Conservation (phyloP, 441 rosid genomes). For the Arabidopsis hybrid region DNA sequence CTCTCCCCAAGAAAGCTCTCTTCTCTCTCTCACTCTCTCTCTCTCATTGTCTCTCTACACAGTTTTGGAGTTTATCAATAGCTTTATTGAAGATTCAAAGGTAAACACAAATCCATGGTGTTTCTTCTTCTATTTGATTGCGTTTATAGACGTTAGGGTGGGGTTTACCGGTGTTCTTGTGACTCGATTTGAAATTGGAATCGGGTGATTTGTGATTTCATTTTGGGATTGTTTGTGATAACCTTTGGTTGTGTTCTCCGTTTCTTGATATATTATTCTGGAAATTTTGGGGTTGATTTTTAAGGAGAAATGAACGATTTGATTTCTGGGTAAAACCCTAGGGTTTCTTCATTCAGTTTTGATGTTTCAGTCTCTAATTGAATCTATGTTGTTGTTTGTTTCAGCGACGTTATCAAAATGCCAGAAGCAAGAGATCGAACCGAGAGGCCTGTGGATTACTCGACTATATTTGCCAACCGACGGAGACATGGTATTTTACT, state of each 20-base stretch:
- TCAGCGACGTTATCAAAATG: constrained; percentile 45
- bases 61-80: constrained; percentile 8
- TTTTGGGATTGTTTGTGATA: neutral
- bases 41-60: constrained; percentile 3
- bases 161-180: constrained; percentile 10
- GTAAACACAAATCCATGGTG: neutral
- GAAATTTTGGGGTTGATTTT: neutral
- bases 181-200: neutral
- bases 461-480: constrained; percentile 51
- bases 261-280: constrained; percentile 19
- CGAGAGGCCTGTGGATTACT: constrained; percentile 59
- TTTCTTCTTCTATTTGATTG: neutral
- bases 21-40: neutral
- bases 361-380: neutral
- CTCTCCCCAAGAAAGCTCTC: constrained; percentile 30
- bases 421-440: constrained; percentile 75
- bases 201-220: neutral
- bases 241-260: neutral
- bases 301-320: neutral
- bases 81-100: constrained; percentile 28
- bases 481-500: constrained; percentile 47
- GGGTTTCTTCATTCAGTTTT: neutral
- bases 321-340: neutral
- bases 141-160: neutral
- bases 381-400: neutral